phyloP scores from a whole-genome alignment of 2,329 filamentous ascomycete genomes.

The Calonectria henricotiae region DNA sequence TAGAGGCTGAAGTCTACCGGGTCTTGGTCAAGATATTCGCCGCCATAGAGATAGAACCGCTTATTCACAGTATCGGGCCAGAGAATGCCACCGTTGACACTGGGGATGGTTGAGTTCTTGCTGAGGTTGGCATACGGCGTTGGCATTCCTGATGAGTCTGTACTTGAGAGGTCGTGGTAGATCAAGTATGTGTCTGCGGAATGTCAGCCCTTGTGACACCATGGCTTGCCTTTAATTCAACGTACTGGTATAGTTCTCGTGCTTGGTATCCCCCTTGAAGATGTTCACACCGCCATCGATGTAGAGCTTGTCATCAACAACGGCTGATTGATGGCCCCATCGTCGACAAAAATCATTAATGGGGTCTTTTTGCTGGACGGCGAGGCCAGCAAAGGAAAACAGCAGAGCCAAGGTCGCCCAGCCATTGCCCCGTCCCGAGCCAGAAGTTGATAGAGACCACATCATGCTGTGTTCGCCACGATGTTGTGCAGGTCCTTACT shows the following conservation, averaged over 20 bases:
- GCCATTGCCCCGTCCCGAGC: conserved; percentile 37
- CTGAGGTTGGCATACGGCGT: conserved; percentile 71
- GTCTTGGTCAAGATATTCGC: conserved; percentile 68
- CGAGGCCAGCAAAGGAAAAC: conserved; percentile 40
- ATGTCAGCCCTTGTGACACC: neutral
- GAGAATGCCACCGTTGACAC: conserved; percentile 63
- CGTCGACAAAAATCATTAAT: conserved; percentile 70
- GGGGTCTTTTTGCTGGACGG: conserved; percentile 64
- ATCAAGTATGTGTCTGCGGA: conserved; percentile 58
- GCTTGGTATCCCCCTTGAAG: conserved; percentile 67
- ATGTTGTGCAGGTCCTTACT: conserved; percentile 17
- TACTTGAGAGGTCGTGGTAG: conserved; percentile 71
- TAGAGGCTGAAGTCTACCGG: conserved; percentile 68
- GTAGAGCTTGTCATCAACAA: conserved; percentile 74
- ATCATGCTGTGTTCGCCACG: conserved; percentile 45
- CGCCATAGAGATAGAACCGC: conserved; percentile 75
- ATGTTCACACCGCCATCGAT: conserved; percentile 75
- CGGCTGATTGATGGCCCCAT: conserved; percentile 74
- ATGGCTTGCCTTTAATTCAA: conserved; percentile 33
- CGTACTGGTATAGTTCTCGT: conserved; percentile 72
- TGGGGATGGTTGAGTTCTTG: conserved; percentile 74
- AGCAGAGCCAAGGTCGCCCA: conserved; percentile 43
- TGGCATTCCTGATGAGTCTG: conserved; percentile 65
- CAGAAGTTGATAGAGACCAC: conserved; percentile 40
- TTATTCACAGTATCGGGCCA: conserved; percentile 77